Conservation (phyloP, 1,284 basidiomycete species). For the Anthracocystis walkeri region DNA sequence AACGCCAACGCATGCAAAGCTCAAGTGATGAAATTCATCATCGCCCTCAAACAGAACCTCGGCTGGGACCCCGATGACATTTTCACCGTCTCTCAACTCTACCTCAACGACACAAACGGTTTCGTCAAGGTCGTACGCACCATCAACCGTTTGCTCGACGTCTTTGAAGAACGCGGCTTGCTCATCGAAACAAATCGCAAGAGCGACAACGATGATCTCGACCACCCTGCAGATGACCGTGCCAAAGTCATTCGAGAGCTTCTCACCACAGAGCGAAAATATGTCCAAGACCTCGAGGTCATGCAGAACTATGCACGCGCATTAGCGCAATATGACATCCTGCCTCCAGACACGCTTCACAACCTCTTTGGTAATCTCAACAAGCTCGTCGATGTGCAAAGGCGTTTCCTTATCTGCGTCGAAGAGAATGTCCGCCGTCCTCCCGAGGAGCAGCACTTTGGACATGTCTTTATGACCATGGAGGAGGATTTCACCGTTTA, state of each 20-base stretch:
- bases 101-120: slow-evolving; percentile 90
- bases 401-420: slow-evolving; percentile 93
- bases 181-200: slow-evolving; percentile 74
- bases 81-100: slow-evolving; percentile 78
- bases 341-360: slow-evolving; percentile 94
- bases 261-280: slow-evolving; percentile 94
- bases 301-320: slow-evolving; percentile 74
- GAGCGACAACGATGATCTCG: slow-evolving; percentile 53
- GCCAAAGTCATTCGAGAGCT: slow-evolving; percentile 86
- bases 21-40: slow-evolving; percentile 74
- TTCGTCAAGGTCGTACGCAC: slow-evolving; percentile 92
- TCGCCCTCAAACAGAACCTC: slow-evolving; percentile 73
- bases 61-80: slow-evolving; percentile 72
- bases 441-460: slow-evolving; percentile 75
- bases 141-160: slow-evolving; percentile 86
- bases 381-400: slow-evolving; percentile 94
- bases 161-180: slow-evolving; percentile 81
- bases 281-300: slow-evolving; percentile 96
- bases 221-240: slow-evolving; percentile 73
- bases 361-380: slow-evolving; percentile 94
- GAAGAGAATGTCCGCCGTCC: slow-evolving; percentile 73
- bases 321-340: slow-evolving; percentile 82
- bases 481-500: slow-evolving; percentile 78
- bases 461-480: slow-evolving; percentile 76
- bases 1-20: slow-evolving; percentile 82